Evolutionary conservation across 495 filamentous ascomycete species (phyloP).

Genomic region (Parmelia sp.): DNA sequence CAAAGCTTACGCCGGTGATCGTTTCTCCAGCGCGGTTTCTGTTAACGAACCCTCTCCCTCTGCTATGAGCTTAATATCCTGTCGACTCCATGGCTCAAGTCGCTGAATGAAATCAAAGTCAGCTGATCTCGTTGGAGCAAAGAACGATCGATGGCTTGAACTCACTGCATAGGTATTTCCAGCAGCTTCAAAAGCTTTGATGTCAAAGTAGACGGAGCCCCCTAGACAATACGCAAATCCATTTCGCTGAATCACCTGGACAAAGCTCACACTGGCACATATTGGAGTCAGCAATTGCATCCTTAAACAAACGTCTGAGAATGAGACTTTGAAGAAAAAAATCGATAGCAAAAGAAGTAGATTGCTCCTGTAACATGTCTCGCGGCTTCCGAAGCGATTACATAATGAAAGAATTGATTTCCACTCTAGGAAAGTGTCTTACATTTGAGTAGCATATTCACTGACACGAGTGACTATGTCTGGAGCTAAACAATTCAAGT

Average conservation of each 20-base stretch:
- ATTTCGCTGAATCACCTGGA: constrained; percentile 73
- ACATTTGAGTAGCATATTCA: constrained; percentile 66
- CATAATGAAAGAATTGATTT: background rate
- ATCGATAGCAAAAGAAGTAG: background rate
- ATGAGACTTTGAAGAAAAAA: background rate
- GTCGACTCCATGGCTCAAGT: constrained; percentile 78
- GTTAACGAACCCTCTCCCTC: constrained; percentile 86
- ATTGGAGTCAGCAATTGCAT: background rate
- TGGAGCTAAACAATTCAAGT: constrained; percentile 77
- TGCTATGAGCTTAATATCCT: constrained; percentile 71
- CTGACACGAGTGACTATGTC: constrained; percentile 81
- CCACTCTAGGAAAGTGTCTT: background rate
- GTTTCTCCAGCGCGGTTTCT: constrained; percentile 61
- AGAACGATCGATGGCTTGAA: background rate
- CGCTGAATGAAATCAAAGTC: constrained; percentile 29
- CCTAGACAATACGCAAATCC: constrained; percentile 79
- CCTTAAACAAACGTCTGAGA: too few relatives aligned
- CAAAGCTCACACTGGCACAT: constrained; percentile 59
- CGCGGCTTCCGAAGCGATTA: background rate
- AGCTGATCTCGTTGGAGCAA: background rate
- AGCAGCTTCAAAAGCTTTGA: constrained; percentile 72
- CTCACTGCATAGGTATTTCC: constrained; percentile 68
- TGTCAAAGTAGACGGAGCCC: constrained; percentile 93
- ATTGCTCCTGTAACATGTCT: background rate
- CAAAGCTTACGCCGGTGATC: constrained; percentile 42